Evolutionary conservation across 2,329 filamentous ascomycete species (phyloP).

Genomic region (Graphiopsis chlorocephala): DNA sequence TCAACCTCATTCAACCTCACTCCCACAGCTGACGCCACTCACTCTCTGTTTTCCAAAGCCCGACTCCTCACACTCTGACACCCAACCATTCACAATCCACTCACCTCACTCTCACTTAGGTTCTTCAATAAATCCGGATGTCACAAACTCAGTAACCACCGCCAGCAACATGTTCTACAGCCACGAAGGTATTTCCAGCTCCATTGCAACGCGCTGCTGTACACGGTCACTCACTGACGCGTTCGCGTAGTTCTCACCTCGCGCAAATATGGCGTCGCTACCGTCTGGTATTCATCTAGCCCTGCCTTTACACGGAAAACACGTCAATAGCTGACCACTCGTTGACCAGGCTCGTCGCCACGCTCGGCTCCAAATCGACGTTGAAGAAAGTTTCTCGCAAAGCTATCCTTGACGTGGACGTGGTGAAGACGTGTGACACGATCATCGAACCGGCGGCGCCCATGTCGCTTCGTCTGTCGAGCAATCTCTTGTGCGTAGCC

Average conservation of each 20-base stretch:
- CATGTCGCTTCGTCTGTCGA: constrained; percentile 84
- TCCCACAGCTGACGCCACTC: background rate
- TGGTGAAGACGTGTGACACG: constrained; percentile 82
- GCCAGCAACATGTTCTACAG: constrained; percentile 79
- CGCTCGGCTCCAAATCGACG: constrained; percentile 69
- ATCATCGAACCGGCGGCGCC: constrained; percentile 83
- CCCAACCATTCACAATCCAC: background rate
- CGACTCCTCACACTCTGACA: background rate
- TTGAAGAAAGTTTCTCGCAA: constrained; percentile 76
- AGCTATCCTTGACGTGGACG: constrained; percentile 82
- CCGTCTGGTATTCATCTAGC: constrained; percentile 70
- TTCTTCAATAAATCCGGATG: background rate
- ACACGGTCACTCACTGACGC: constrained; percentile 15
- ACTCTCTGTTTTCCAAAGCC: background rate
- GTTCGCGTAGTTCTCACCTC: constrained; percentile 66
- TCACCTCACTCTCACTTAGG: background rate
- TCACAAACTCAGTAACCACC: background rate
- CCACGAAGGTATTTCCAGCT: constrained; percentile 70
- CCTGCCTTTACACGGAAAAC: background rate
- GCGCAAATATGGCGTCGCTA: constrained; percentile 86
- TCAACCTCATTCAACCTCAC: background rate
- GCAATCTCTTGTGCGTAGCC: constrained; percentile 70
- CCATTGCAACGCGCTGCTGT: background rate
- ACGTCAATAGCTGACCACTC: background rate
- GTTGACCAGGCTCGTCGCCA: constrained; percentile 76